These are phyloP conservation scores for Quercus mongolica DNA, from an alignment of 306 rosid genomes.

Conservation along the genomic window DNA sequence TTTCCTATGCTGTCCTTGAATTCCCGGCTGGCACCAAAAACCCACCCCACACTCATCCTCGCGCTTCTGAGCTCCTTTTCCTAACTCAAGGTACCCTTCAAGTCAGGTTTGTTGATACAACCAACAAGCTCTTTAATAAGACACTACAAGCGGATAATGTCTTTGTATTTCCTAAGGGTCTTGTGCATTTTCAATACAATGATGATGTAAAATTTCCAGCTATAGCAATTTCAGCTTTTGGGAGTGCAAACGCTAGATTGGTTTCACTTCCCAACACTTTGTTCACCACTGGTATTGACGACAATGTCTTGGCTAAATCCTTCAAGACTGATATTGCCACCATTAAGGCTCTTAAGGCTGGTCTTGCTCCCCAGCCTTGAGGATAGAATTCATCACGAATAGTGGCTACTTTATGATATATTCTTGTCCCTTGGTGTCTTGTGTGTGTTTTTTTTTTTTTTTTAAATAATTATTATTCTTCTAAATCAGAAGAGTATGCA, in stretches of 20 bases:
- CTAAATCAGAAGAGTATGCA: neutral
- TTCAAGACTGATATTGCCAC: conserved; percentile 45
- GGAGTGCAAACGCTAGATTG: conserved; percentile 42
- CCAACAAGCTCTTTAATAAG: conserved; percentile 46
- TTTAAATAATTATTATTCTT: neutral
- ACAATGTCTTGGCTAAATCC: conserved; percentile 39
- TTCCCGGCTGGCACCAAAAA: conserved; percentile 34
- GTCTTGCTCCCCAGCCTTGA: conserved; percentile 30
- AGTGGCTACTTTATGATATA: neutral
- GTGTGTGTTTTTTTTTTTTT: neutral
- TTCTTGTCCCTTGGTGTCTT: neutral
- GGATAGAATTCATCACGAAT: neutral
- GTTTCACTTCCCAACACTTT: conserved; percentile 37
- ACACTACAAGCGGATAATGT: conserved; percentile 34
- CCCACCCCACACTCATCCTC: conserved; percentile 58
- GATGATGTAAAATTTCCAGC: conserved; percentile 12
- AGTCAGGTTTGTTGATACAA: conserved; percentile 53
- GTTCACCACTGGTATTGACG: conserved; percentile 37
- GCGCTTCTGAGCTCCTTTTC: conserved; percentile 47
- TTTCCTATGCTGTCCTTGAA: conserved; percentile 41
- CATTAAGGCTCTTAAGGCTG: conserved; percentile 37
- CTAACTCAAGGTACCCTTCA: conserved; percentile 32
- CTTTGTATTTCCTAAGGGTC: conserved; percentile 56
- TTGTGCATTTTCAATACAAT: conserved; percentile 48
- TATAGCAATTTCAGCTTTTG: conserved; percentile 39